phyloP scores from a whole-genome alignment of 345 rosid species.

The Erysimum cheiranthoides region DNA sequence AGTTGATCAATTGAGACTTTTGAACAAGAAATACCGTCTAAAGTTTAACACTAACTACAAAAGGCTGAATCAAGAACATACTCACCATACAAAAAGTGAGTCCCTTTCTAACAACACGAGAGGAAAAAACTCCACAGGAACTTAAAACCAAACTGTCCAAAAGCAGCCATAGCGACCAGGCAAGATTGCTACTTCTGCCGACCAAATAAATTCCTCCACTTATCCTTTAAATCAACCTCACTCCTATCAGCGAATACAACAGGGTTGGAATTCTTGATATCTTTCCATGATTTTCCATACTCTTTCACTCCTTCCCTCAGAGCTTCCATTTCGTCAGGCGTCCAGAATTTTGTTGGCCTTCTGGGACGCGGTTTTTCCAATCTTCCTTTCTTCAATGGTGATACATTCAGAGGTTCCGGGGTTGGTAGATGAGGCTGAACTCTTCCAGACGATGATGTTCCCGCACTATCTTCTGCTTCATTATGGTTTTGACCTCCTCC shows the following conservation, averaged over 20 bases:
- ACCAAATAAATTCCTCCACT: slow-evolving; percentile 29
- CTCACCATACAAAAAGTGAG: neutral
- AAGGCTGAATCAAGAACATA: neutral
- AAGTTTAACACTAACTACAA: neutral
- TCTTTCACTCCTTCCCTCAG: slow-evolving; percentile 36
- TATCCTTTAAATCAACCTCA: slow-evolving; percentile 39
- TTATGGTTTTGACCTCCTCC: neutral
- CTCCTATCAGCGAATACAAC: neutral
- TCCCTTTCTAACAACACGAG: neutral
- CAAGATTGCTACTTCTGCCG: neutral
- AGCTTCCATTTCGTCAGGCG: slow-evolving; percentile 25
- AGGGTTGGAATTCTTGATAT: slow-evolving; percentile 29
- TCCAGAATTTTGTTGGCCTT: slow-evolving; percentile 34
- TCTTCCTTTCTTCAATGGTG: slow-evolving; percentile 18
- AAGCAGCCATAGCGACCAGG: neutral
- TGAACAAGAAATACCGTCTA: slow-evolving; percentile 4
- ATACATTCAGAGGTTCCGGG: slow-evolving; percentile 25
- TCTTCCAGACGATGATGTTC: slow-evolving; percentile 30
- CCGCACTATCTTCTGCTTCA: slow-evolving; percentile 5
- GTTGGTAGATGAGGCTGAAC: slow-evolving; percentile 36
- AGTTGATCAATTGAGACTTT: neutral
- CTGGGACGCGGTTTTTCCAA: slow-evolving; percentile 1
- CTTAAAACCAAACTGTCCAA: neutral
- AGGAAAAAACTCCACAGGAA: neutral
- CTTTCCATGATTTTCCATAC: slow-evolving; percentile 32